These are phyloP conservation scores for Dendrobium huoshanense DNA, from an alignment of 106 monocot species.

Conservation along the genomic window DNA sequence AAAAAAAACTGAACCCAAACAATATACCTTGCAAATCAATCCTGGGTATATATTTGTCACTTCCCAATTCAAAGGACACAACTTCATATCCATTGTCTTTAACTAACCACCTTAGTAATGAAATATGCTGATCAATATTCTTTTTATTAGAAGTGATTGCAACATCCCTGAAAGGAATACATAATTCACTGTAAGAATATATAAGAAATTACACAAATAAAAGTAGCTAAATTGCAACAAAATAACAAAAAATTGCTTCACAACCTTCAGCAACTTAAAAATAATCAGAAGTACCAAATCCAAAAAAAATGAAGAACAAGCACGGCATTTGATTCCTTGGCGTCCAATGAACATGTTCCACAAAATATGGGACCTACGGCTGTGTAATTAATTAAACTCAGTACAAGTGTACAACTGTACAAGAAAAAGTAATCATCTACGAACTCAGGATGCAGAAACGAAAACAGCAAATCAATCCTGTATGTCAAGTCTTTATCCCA, in stretches of 20 bases:
- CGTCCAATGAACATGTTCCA: not conserved
- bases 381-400: not conserved
- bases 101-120: conserved; percentile 41
- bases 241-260: not conserved
- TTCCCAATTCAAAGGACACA: conserved; percentile 53
- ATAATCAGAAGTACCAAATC: not conserved
- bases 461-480: too few species aligned
- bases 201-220: not conserved
- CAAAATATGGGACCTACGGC: not conserved
- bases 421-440: not conserved
- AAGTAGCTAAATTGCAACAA: not conserved
- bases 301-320: not conserved
- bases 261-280: not conserved
- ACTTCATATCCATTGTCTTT: conserved; percentile 34
- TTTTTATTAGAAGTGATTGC: conserved; percentile 68
- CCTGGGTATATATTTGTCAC: conserved; percentile 66
- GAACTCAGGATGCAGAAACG: not conserved
- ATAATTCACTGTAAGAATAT: not conserved
- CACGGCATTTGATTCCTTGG: not conserved
- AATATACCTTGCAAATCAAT: conserved; percentile 77
- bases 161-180: conserved; percentile 36
- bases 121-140: conserved; percentile 72
- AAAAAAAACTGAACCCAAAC: not conserved
- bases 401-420: not conserved
- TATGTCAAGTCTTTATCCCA: too few species aligned